These are phyloP conservation scores for Mollisia scopiformis DNA, from an alignment of 2,329 filamentous ascomycete genomes.

Conservation along the genomic window DNA sequence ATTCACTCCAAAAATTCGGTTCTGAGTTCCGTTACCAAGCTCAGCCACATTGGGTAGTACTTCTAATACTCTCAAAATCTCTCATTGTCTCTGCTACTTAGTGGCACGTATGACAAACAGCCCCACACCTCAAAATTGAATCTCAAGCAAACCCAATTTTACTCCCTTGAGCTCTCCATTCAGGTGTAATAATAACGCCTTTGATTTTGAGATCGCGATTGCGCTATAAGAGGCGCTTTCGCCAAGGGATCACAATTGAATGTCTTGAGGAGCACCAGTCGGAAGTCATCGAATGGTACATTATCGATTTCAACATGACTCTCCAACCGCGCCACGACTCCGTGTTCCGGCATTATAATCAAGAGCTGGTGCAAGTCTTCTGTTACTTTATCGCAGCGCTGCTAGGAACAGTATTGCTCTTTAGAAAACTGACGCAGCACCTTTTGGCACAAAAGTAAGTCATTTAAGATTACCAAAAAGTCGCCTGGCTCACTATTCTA, in stretches of 20 bases:
- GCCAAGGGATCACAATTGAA: background rate
- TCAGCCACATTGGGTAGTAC: background rate
- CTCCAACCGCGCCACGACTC: conserved; percentile 26
- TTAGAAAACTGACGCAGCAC: conserved; percentile 21
- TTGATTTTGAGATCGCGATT: background rate
- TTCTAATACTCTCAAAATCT: background rate
- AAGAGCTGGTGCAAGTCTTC: conserved; percentile 54
- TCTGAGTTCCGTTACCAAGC: background rate
- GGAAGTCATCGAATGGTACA: background rate
- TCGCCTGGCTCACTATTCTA: too few relatives aligned
- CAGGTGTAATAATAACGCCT: too few relatives aligned
- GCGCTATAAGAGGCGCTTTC: background rate
- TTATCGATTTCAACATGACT: background rate
- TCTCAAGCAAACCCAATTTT: background rate
- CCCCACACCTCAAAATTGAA: background rate
- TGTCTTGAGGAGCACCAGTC: background rate
- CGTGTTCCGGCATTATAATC: conserved; percentile 50
- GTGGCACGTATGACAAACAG: background rate
- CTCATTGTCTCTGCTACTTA: background rate
- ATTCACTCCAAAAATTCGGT: too few relatives aligned
- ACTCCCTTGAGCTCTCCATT: background rate
- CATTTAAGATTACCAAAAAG: background rate
- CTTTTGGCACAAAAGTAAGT: background rate
- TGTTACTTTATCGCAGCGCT: conserved; percentile 63
- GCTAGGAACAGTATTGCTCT: conserved; percentile 21